A percentile compares a stretch with the other conserved stretches of the same genome.
These are phyloP conservation scores for Backusella morwellensis DNA, from an alignment of 192 early-diverging fungal species.

Conservation along the genomic window DNA sequence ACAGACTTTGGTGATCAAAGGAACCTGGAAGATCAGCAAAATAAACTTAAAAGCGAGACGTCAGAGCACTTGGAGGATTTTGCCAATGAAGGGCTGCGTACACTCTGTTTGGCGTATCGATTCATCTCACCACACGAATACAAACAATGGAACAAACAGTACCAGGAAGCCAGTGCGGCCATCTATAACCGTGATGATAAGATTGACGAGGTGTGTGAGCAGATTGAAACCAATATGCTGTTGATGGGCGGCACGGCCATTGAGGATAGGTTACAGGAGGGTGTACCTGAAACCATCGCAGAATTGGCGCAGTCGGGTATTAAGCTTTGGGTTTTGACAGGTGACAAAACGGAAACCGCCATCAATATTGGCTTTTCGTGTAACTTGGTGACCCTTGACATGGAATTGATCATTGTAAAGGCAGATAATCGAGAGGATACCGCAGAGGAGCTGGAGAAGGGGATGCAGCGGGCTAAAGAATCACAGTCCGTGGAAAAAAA, in stretches of 20 bases:
- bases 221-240: constrained; percentile 77
- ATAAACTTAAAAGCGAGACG: constrained; percentile 64
- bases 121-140: constrained; percentile 75
- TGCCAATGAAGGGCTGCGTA: constrained; percentile 84
- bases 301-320: constrained; percentile 86
- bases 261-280: constrained; percentile 96
- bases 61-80: constrained; percentile 80
- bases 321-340: constrained; percentile 96
- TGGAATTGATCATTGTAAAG: constrained; percentile 82
- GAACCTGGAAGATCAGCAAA: constrained; percentile 56
- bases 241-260: constrained; percentile 96
- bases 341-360: constrained; percentile 97
- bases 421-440: constrained; percentile 58
- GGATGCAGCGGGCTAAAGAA: constrained; percentile 47
- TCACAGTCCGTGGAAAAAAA: constrained; percentile 22
- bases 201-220: constrained; percentile 75
- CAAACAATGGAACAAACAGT: constrained; percentile 61
- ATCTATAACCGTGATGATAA: constrained; percentile 81
- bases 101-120: constrained; percentile 83
- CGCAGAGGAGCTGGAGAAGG: constrained; percentile 66
- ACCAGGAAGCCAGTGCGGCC: constrained; percentile 67
- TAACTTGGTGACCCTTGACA: constrained; percentile 81
- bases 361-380: constrained; percentile 99
- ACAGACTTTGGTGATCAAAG: constrained; percentile 28
- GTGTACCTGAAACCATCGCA: constrained; percentile 92